phyloP scores from a whole-genome alignment of 2,329 filamentous ascomycete species.

The Stenocarpella maydis region DNA sequence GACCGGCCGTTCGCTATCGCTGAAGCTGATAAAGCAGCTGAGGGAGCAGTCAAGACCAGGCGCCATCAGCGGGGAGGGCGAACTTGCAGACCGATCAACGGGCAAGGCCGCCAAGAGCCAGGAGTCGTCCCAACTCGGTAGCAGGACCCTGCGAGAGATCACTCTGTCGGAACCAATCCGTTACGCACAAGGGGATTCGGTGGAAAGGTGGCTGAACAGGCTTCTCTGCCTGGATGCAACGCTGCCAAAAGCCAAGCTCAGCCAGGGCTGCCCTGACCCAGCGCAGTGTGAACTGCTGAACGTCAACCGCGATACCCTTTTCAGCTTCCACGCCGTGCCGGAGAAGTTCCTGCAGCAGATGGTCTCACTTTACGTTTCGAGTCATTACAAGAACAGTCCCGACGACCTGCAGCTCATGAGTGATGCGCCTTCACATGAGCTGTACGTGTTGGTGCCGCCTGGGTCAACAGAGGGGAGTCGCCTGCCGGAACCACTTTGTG shows the following conservation, averaged over 20 bases:
- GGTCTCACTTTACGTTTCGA: constrained; percentile 96
- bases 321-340: constrained; percentile 96
- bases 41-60: constrained; percentile 86
- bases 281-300: constrained; percentile 90
- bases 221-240: constrained; percentile 94
- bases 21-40: constrained; percentile 97
- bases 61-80: constrained; percentile 63
- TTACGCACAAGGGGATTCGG: constrained; percentile 88
- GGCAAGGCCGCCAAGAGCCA: constrained; percentile 74
- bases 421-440: constrained; percentile 93
- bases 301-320: constrained; percentile 96
- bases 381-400: constrained; percentile 97
- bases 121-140: constrained; percentile 63
- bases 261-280: constrained; percentile 86
- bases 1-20: constrained; percentile 89
- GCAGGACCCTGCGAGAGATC: constrained; percentile 87
- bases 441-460: constrained; percentile 92
- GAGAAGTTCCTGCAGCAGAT: constrained; percentile 98
- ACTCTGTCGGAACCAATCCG: constrained; percentile 93
- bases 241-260: constrained; percentile 77
- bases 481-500: constrained; percentile 91
- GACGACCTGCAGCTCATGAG: constrained; percentile 99
- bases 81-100: constrained; percentile 81
- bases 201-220: constrained; percentile 96
- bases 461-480: constrained; percentile 78